Percentiles rank a stretch among this genome's conserved stretches.
phyloP scores from a whole-genome alignment of 2,329 filamentous ascomycete genomes.

The Aspergillus cejpii region DNA sequence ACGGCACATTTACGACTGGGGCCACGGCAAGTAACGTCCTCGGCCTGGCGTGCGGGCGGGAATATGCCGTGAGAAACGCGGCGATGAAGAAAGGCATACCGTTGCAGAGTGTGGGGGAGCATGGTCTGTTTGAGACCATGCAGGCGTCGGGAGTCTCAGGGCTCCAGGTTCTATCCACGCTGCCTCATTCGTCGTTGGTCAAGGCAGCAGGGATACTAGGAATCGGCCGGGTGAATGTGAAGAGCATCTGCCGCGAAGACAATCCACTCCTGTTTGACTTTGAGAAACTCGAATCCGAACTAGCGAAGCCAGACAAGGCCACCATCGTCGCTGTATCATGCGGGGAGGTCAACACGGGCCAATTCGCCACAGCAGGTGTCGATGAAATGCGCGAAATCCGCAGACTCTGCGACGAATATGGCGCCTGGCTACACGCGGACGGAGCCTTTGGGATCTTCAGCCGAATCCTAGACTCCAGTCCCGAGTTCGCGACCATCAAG shows the following conservation, averaged over 20 bases:
- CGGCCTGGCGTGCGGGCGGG: constrained; percentile 63
- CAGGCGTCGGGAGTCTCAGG: constrained; percentile 55
- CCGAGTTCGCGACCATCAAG: constrained; percentile 52
- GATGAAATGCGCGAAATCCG: constrained; percentile 59
- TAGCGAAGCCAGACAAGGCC: constrained; percentile 51
- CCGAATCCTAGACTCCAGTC: constrained; percentile 53
- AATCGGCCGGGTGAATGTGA: constrained; percentile 63
- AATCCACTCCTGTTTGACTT: constrained; percentile 67
- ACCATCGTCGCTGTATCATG: constrained; percentile 75
- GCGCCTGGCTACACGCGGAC: constrained; percentile 84
- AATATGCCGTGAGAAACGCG: constrained; percentile 46
- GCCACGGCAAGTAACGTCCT: constrained; percentile 60
- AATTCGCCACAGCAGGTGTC: constrained; percentile 58
- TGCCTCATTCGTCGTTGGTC: constrained; percentile 73
- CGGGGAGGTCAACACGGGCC: constrained; percentile 84
- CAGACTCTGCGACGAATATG: constrained; percentile 62
- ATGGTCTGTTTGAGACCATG: constrained; percentile 64
- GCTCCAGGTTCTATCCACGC: constrained; percentile 71
- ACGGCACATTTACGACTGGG: constrained; percentile 73
- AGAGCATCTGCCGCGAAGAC: constrained; percentile 45
- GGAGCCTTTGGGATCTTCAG: constrained; percentile 84
- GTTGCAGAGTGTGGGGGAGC: constrained; percentile 54
- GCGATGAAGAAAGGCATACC: constrained; percentile 30
- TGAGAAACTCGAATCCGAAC: constrained; percentile 53
- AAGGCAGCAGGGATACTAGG: constrained; percentile 82